phyloP scores from a whole-genome alignment of 805 yeast genomes.

The Schizosaccharomyces lindneri region DNA sequence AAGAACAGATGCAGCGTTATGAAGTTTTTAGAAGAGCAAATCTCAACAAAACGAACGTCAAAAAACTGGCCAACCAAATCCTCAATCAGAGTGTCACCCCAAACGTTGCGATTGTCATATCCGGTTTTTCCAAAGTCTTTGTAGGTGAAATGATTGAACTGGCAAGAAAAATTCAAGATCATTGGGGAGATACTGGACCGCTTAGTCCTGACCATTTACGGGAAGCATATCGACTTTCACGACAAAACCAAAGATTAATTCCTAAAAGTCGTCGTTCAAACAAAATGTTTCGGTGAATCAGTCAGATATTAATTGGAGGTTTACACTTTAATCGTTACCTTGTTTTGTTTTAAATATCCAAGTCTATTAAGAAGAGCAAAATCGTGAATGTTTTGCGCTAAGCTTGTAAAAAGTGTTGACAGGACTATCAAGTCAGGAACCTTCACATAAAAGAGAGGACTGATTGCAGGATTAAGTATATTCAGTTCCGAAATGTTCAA shows the following conservation, averaged over 20 bases:
- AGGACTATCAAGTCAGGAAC: too few species aligned
- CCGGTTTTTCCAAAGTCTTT: slow-evolving; percentile 70
- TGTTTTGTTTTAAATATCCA: too few species aligned
- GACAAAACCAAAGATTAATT: slow-evolving; percentile 21
- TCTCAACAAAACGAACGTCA: slow-evolving; percentile 46
- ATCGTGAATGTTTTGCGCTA: too few species aligned
- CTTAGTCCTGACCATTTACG: slow-evolving; percentile 61
- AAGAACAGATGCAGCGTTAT: slow-evolving; percentile 66
- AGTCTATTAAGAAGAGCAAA: too few species aligned
- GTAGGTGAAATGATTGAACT: slow-evolving; percentile 74
- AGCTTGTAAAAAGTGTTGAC: too few species aligned
- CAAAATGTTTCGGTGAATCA: background rate
- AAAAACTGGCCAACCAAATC: slow-evolving; percentile 53
- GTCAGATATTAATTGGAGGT: background rate
- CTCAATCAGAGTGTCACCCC: slow-evolving; percentile 59
- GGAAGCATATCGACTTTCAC: slow-evolving; percentile 68
- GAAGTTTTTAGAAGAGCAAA: slow-evolving; percentile 68
- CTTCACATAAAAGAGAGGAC: too few species aligned
- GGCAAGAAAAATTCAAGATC: slow-evolving; percentile 15
- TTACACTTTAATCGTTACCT: too few species aligned
- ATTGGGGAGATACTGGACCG: slow-evolving; percentile 18
- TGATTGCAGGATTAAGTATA: too few species aligned
- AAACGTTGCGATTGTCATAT: slow-evolving; percentile 53
- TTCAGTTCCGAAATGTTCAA: too few species aligned
- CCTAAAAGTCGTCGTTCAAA: background rate